Conservation (phyloP, 2,329 filamentous ascomycete species). For the Xylariaceae sp. region DNA sequence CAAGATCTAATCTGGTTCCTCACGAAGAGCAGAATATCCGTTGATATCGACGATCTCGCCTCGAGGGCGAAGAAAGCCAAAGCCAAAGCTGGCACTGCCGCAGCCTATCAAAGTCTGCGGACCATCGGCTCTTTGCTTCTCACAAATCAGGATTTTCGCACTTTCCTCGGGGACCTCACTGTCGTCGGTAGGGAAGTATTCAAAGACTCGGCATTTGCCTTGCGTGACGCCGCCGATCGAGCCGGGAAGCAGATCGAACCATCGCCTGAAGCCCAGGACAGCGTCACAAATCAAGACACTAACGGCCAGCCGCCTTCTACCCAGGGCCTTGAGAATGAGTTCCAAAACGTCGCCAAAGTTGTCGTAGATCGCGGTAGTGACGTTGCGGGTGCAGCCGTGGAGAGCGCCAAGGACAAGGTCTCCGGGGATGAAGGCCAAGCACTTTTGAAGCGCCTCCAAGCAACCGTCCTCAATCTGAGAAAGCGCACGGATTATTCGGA, state of each 20-base stretch:
- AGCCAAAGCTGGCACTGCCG: conserved; percentile 73
- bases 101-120: conserved; percentile 80
- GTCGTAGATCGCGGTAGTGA: conserved; percentile 51
- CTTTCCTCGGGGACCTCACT: conserved; percentile 82
- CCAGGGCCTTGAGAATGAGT: conserved; percentile 68
- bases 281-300: conserved; percentile 51
- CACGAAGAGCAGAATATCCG: conserved; percentile 71
- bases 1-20: conserved; percentile 93
- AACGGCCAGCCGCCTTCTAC: conserved; percentile 55
- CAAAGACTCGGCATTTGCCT: conserved; percentile 80
- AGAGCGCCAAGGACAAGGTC: conserved; percentile 77
- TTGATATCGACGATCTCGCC: conserved; percentile 71
- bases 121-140: conserved; percentile 86
- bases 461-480: conserved; percentile 75
- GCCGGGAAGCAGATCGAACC: conserved; percentile 77
- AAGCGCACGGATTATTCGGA: conserved; percentile 83
- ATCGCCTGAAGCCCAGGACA: conserved; percentile 64
- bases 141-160: conserved; percentile 87
- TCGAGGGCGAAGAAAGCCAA: conserved; percentile 67
- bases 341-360: conserved; percentile 62
- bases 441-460: conserved; percentile 76
- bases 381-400: conserved; percentile 54
- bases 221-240: conserved; percentile 77
- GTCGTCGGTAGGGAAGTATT: conserved; percentile 85
- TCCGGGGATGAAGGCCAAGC: conserved; percentile 75